Conservation (phyloP, 192 early-diverging fungal genomes). For the Tieghemiomyces parasiticus region DNA sequence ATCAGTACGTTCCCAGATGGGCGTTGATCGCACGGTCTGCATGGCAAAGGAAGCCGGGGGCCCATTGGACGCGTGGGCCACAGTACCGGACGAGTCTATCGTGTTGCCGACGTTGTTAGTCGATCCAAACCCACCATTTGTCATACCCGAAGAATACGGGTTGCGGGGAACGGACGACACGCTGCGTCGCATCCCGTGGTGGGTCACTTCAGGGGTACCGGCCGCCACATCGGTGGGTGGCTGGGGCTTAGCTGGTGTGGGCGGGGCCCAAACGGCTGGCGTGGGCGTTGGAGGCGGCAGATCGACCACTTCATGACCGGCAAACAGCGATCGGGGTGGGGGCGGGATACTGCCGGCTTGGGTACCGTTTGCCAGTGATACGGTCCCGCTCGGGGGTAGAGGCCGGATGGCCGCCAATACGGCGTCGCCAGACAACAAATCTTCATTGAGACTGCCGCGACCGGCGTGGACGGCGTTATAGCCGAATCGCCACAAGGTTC, state of each 20-base stretch:
- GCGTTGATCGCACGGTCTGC: too few relatives aligned
- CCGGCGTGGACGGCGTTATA: not conserved
- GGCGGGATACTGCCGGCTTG: not conserved
- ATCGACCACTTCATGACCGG: slow-evolving; percentile 2
- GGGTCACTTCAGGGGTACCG: not conserved
- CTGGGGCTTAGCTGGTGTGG: too few relatives aligned
- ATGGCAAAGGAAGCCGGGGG: too few relatives aligned
- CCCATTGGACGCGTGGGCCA: too few relatives aligned
- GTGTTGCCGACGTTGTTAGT: not conserved
- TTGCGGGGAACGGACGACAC: not conserved
- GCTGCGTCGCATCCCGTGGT: not conserved
- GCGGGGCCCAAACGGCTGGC: not conserved
- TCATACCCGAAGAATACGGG: too few relatives aligned
- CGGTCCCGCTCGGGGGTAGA: not conserved
- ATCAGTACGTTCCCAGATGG: too few relatives aligned
- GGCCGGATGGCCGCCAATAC: not conserved
- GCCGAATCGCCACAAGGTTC: not conserved
- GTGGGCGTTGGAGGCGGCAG: not conserved
- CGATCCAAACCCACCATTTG: too few relatives aligned
- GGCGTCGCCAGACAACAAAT: not conserved
- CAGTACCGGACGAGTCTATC: not conserved
- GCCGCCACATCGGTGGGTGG: not conserved
- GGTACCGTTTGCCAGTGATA: not conserved
- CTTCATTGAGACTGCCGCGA: not conserved
- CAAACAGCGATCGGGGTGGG: not conserved